Evolutionary conservation across 2,329 filamentous ascomycete genomes (phyloP), one percentile per base, ranked within the genome.

Genomic region (Curvularia spicifera): DNA sequence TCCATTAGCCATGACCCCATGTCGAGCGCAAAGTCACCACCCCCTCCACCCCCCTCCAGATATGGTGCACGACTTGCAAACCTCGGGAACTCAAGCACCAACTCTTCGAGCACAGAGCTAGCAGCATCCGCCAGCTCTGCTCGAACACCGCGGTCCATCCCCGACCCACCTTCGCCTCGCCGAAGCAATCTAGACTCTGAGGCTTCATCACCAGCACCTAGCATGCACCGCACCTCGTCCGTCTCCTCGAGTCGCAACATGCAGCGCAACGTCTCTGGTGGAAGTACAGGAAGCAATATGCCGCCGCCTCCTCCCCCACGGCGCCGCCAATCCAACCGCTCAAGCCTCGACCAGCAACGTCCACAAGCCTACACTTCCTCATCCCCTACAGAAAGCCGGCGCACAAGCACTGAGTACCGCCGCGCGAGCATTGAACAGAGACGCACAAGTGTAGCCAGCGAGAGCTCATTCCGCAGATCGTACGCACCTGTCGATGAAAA

Each of bases 21-120:
- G 15, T 52, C 69, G 20, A 55, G 59, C 20, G 58, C 64, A 22
- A 70, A 74, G 47, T 63, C 69, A 18, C 72, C 74, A 24, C 74
- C 74, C 7, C 74, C 73, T 28, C 74, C 74, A 15, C 74, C 74
- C 9, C 64, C 67, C 9, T 66, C 72, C n/a, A 67, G 74, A n/a
- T 68, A 73, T 28, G 73, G 73, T 44, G 67, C 72, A 12, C 59
- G 68, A 37, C 50, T 73, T 4, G 56, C 68, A 31, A 66, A 66
- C 35, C 53, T 66, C 15, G 64, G 57, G 45, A 65, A 64, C 18
- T 67, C 71, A 7, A 72, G 70, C 50, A 64, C 68, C 18, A 70
- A 70, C 35, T 71, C 73, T 5, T 74, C 73, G 2, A 68, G 66
- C 8, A 72, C 70, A 6, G 71, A 75, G 39, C 61, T 72, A 1